Base-by-base conservation (phyloP, 179 eudicot genomes). In the Nepenthes alata region DNA sequence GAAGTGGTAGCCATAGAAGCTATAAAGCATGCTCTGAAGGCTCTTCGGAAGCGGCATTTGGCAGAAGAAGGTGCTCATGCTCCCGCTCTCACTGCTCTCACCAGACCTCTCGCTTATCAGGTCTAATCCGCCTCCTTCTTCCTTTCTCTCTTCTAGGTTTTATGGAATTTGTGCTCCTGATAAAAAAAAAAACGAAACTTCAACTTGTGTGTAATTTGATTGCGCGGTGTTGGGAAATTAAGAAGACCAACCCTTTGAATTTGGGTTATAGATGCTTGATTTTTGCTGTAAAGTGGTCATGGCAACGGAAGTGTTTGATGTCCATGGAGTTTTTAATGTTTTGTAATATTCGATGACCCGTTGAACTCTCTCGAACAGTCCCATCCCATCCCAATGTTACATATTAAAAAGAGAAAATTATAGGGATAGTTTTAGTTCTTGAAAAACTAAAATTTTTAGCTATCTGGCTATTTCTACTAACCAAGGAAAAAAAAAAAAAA, bases 61-160 rank as follows among this genome's bases (percentile, higher is more conserved):
- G 75, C 70, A 6, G 95, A 89, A 67, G 97, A 89, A 61, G 89
- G 70, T 62, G 95, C 95, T 71, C 97, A 89, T 70, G 72, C 76
- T 35, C 89, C 95, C 3, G 89, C 95, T 48, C 73, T 81, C 35
- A 53, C 70, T 13, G 89, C 95, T 64, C 72, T 89, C 36, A 70
- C 86, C 6, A 79, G 86, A 70, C 97, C 95, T 55, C 68, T 87
- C 25, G 67, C 69, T 35, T 71, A 78, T 74, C 89, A 90, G 91
- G 97, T 89, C 15, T 53, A 34, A n/a, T 34, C 55, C 5, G 36
- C 5, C 2, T 13, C 0, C 13, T 9, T 67, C 2, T 4, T 2
- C 49, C 15, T 55, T 53, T 16, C 14, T 60, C 35, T 56, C 1
- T 52, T 35, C 25, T 35, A 60, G 60, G 61, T 57, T 59, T 63